A percentile compares a stretch with the other conserved stretches of the same genome.
Evolutionary conservation across 1,139 yeast species (phyloP).

Genomic region (Kluyveromyces sp.): DNA sequence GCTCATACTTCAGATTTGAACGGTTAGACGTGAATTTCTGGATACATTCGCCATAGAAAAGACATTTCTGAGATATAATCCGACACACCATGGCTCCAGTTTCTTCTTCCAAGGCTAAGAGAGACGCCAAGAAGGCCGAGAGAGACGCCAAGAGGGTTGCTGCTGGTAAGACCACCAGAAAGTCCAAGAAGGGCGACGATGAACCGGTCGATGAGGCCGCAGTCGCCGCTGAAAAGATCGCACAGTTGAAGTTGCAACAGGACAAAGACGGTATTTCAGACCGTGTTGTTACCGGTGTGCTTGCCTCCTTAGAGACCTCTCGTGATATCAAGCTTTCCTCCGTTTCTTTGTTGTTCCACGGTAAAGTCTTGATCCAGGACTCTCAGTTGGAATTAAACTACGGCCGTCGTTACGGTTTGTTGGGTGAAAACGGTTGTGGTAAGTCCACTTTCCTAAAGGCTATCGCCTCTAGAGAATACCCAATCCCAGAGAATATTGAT

Average conservation of each 20-base stretch:
- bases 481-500: slow-evolving; percentile 88
- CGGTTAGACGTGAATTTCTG: too few relatives aligned
- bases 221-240: slow-evolving; percentile 67
- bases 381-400: slow-evolving; percentile 86
- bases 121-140: slow-evolving; percentile 95
- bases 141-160: slow-evolving; percentile 86
- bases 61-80: too few relatives aligned
- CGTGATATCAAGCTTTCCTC: slow-evolving; percentile 91
- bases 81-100: slow-evolving; percentile 38
- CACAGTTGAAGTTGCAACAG: slow-evolving; percentile 82
- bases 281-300: slow-evolving; percentile 96
- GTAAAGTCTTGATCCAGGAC: slow-evolving; percentile 92
- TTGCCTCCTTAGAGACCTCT: slow-evolving; percentile 80
- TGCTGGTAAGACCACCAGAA: slow-evolving; percentile 62
- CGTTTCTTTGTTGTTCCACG: slow-evolving; percentile 90
- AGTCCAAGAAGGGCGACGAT: slow-evolving; percentile 40
- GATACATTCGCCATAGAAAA: too few relatives aligned
- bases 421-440: slow-evolving; percentile 99
- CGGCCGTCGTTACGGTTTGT: slow-evolving; percentile 93
- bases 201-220: slow-evolving; percentile 41
- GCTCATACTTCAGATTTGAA: too few relatives aligned
- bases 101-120: slow-evolving; percentile 93
- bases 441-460: slow-evolving; percentile 91
- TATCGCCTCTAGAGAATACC: slow-evolving; percentile 92
- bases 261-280: slow-evolving; percentile 92